Evolutionary conservation across 164 flowering plant species (phyloP).

Genomic region (Annona squamosa): DNA sequence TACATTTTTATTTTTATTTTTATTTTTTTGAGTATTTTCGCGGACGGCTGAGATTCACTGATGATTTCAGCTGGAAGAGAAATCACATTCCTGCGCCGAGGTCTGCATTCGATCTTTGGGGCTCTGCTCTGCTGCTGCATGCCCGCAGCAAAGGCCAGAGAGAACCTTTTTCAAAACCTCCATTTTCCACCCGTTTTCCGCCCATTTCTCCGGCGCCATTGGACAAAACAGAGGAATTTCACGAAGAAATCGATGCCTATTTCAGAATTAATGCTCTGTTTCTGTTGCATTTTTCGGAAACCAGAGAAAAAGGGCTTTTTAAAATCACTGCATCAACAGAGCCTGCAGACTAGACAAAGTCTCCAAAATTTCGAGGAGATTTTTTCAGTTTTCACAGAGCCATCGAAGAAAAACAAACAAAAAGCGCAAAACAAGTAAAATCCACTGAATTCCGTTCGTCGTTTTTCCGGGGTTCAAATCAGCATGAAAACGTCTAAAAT

Average conservation of each 20-base stretch:
- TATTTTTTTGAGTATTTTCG: not conserved
- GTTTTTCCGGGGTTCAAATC: not conserved
- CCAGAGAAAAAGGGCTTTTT: not conserved
- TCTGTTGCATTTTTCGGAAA: not conserved
- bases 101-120: not conserved
- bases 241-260: not conserved
- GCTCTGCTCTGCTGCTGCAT: not conserved
- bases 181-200: not conserved
- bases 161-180: not conserved
- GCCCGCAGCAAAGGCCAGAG: not conserved
- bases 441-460: not conserved
- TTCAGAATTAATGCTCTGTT: not conserved
- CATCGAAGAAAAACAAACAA: not conserved
- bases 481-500: not conserved
- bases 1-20: no score
- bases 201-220: not conserved
- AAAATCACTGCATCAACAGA: not conserved
- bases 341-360: no score
- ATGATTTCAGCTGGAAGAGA: not conserved
- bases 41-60: constrained; percentile 20
- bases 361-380: not conserved
- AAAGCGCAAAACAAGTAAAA: not conserved
- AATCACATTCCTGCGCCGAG: not conserved
- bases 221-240: not conserved
- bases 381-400: not conserved